phyloP scores from a whole-genome alignment of 257 asterid genomes.

The Solanum commersonii region DNA sequence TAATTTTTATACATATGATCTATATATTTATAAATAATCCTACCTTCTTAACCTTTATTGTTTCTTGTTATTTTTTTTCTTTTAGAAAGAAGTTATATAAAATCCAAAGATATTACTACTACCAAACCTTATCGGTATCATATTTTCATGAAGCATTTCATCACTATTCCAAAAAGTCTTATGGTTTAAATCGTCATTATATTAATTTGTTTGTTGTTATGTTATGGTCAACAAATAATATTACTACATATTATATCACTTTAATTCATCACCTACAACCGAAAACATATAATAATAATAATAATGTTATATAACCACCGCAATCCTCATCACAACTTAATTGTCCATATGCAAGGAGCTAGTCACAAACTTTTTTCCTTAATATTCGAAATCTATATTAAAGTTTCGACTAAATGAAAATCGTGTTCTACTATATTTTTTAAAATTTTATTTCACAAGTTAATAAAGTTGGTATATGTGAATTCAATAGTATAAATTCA shows the following conservation, averaged over 20 bases:
- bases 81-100: too few species aligned
- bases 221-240: neutral
- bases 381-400: rapidly evolving
- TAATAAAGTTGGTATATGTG: too few species aligned
- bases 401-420: rapidly evolving
- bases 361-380: rapidly evolving
- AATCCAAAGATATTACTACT: too few species aligned
- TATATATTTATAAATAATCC: neutral
- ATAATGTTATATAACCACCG: neutral
- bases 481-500: too few species aligned
- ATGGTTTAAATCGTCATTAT: too few species aligned
- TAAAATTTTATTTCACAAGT: too few species aligned
- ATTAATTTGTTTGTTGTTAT: too few species aligned
- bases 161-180: too few species aligned
- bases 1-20: neutral
- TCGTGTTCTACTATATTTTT: rapidly evolving
- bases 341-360: neutral
- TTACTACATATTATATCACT: neutral
- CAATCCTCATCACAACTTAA: neutral
- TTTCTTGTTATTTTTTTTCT: too few species aligned
- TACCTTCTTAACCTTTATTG: too few species aligned
- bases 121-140: too few species aligned
- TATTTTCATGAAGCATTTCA: too few species aligned
- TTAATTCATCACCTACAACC: neutral
- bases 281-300: neutral